Conservation (phyloP, 768 basidiomycete species). For the Kwoniella mangroviensis region DNA sequence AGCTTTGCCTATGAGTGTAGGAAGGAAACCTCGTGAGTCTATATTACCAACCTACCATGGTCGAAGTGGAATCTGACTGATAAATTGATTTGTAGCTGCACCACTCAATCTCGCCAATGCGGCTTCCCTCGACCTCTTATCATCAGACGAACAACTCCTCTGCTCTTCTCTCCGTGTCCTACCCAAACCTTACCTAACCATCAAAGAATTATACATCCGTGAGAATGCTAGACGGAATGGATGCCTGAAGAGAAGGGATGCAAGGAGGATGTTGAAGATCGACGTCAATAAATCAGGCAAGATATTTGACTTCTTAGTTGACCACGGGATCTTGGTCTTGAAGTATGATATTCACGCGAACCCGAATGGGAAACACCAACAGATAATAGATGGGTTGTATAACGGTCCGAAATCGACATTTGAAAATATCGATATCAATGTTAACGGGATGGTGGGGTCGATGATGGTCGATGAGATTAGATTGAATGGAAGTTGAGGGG, state of each 20-base stretch:
- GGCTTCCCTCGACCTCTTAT: slow-evolving; percentile 85
- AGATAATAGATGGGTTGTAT: slow-evolving; percentile 22
- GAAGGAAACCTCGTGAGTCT: slow-evolving; percentile 36
- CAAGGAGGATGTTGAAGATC: slow-evolving; percentile 84
- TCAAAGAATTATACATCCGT: slow-evolving; percentile 92
- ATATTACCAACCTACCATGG: not conserved
- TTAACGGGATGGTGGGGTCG: slow-evolving; percentile 3
- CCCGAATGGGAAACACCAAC: slow-evolving; percentile 27
- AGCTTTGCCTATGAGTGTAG: slow-evolving; percentile 11
- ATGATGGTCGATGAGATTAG: slow-evolving; percentile 22
- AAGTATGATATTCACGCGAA: slow-evolving; percentile 40
- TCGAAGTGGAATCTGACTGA: not conserved
- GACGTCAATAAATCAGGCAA: slow-evolving; percentile 90
- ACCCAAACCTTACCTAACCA: slow-evolving; percentile 91
- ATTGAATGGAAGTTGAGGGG: slow-evolving; percentile 11
- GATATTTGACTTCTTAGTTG: slow-evolving; percentile 91
- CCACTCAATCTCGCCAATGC: slow-evolving; percentile 91
- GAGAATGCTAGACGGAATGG: slow-evolving; percentile 91
- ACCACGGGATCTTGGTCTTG: slow-evolving; percentile 65
- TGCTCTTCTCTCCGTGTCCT: slow-evolving; percentile 88
- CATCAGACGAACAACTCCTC: slow-evolving; percentile 80
- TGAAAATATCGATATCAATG: not conserved
- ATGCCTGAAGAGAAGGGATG: slow-evolving; percentile 83
- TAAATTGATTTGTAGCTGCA: slow-evolving; percentile 23
- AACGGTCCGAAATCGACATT: slow-evolving; percentile 5